A percentile compares a stretch with the other conserved stretches of the same genome.
These are phyloP conservation scores for Phytophthora megakarya DNA, from an alignment of 352 stramenopile genomes.

Conservation along the genomic window DNA sequence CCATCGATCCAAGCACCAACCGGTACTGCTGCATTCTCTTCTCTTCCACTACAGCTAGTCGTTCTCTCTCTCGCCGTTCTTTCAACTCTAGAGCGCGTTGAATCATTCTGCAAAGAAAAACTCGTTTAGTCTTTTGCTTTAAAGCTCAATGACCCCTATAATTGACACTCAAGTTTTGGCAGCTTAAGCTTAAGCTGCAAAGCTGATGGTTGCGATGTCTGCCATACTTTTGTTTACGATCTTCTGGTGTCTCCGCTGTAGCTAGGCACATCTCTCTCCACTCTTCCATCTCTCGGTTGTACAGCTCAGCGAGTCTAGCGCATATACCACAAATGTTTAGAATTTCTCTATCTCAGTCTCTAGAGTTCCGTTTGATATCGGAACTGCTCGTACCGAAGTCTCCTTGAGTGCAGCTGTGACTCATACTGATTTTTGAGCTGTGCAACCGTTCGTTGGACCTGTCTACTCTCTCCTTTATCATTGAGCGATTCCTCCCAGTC, in stretches of 20 bases:
- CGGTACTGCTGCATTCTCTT: constrained; percentile 80
- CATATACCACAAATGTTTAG: background rate
- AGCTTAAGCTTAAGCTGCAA: too few species aligned
- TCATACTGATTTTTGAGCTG: constrained; percentile 81
- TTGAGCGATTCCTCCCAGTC: constrained; percentile 76
- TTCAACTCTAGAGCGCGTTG: constrained; percentile 75
- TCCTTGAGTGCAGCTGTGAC: constrained; percentile 67
- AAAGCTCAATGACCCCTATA: too few species aligned
- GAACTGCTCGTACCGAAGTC: constrained; percentile 40
- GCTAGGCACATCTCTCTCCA: constrained; percentile 69
- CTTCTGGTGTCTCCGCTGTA: constrained; percentile 79
- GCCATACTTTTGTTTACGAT: constrained; percentile 79
- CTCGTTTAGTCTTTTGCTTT: background rate
- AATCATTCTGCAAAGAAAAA: constrained; percentile 59
- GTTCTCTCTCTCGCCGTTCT: constrained; percentile 60
- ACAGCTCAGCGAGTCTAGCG: constrained; percentile 66
- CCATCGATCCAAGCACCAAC: constrained; percentile 22
- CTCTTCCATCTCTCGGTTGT: constrained; percentile 77
- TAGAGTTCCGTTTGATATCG: background rate
- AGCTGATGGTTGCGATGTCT: too few species aligned
- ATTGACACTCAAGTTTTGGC: too few species aligned
- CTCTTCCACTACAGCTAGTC: constrained; percentile 66
- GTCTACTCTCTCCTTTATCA: constrained; percentile 51
- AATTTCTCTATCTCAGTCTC: background rate
- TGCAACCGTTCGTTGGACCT: constrained; percentile 48